Conservation (phyloP, 257 asterid genomes). For the Linaria vulgaris region DNA sequence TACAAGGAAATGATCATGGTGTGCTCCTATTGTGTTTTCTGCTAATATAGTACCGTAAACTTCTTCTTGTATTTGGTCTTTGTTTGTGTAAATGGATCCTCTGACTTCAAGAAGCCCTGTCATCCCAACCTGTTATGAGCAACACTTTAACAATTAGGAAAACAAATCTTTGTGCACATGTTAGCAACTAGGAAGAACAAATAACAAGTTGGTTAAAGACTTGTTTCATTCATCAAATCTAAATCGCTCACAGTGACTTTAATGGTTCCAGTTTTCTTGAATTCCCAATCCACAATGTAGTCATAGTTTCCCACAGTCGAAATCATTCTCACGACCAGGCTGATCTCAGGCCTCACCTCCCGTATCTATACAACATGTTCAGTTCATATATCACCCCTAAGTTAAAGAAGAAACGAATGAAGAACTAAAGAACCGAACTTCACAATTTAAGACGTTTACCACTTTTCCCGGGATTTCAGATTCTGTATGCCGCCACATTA, state of each 20-base stretch:
- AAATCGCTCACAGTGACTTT: conserved; percentile 48
- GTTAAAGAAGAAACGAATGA: neutral
- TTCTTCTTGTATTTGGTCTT: conserved; percentile 45
- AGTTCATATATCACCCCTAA: neutral
- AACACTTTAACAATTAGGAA: no score
- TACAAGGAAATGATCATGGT: conserved; percentile 63
- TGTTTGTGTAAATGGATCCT: conserved; percentile 48
- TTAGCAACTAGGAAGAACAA: no score
- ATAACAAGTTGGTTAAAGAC: no score
- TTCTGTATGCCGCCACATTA: conserved; percentile 80
- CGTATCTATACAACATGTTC: conserved; percentile 29
- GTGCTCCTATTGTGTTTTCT: conserved; percentile 47
- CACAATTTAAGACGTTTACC: conserved; percentile 26
- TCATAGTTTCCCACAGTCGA: conserved; percentile 70
- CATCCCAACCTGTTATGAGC: neutral
- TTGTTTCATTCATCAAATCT: neutral
- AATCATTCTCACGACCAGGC: conserved; percentile 70
- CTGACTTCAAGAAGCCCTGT: conserved; percentile 50
- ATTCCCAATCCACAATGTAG: conserved; percentile 77
- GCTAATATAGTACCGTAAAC: conserved; percentile 53
- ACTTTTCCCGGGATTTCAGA: conserved; percentile 34
- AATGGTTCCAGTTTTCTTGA: conserved; percentile 56
- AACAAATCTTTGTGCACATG: no score
- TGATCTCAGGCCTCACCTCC: conserved; percentile 54
- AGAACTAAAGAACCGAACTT: neutral